These are phyloP conservation scores for Penicillium brevicompactum DNA, from an alignment of 2,329 filamentous ascomycete species.

Conservation along the genomic window DNA sequence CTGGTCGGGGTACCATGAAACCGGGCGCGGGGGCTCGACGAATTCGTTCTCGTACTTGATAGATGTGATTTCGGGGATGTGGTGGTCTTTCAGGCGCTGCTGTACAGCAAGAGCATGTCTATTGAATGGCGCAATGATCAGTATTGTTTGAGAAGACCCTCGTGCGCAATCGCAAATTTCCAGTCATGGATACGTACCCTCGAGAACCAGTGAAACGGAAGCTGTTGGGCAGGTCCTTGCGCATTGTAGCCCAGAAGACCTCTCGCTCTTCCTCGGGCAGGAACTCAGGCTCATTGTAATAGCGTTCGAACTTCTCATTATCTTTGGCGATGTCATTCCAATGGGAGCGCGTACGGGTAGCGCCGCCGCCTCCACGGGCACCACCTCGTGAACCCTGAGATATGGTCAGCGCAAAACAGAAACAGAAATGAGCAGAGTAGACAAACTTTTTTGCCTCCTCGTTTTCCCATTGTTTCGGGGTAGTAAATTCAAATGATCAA, in stretches of 20 bases:
- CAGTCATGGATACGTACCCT: constrained; percentile 59
- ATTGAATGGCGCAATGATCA: constrained; percentile 14
- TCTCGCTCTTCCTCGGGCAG: constrained; percentile 76
- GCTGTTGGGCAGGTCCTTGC: constrained; percentile 88
- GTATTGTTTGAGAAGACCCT: constrained; percentile 2
- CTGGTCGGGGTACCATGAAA: constrained; percentile 91
- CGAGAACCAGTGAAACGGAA: constrained; percentile 97
- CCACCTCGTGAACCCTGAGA: constrained; percentile 44
- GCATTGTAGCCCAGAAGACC: constrained; percentile 81
- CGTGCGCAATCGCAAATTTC: constrained; percentile 6
- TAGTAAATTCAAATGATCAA: constrained; percentile 4
- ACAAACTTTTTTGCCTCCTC: constrained; percentile 32
- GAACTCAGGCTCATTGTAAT: constrained; percentile 78
- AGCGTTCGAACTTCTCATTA: constrained; percentile 83
- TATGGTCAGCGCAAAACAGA: constrained; percentile 19
- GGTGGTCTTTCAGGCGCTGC: constrained; percentile 81
- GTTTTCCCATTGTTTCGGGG: constrained; percentile 33
- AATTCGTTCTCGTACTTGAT: constrained; percentile 81
- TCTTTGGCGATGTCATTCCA: constrained; percentile 70
- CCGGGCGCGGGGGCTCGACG: constrained; percentile 78
- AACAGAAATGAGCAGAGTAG: neutral
- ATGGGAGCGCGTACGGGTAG: constrained; percentile 42
- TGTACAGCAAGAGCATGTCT: constrained; percentile 92
- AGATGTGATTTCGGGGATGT: constrained; percentile 85
- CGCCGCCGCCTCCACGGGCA: constrained; percentile 48